Evolutionary conservation across 1,139 yeast genomes (phyloP), one percentile per base, ranked within the genome.

Genomic region (Saccharomycopsis hybrid): DNA sequence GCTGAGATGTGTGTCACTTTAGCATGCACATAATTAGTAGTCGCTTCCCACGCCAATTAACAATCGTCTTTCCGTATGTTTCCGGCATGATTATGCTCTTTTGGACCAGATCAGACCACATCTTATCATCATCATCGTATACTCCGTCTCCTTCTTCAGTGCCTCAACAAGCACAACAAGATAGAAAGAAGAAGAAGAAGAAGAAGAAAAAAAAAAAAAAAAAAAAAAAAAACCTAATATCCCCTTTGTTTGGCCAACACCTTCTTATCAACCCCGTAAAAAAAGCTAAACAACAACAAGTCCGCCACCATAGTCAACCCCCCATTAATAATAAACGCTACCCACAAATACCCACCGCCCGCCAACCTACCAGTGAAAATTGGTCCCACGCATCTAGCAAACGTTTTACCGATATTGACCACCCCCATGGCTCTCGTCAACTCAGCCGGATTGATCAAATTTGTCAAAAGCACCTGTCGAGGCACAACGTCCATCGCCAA

Each of bases 401-500:
- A 72, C 1, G 96, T 89, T 63, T 88, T 88, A 29, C 85, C 89
- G 38, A 88, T 82, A 60, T 88, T 88, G 3, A 88, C 95, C 2
- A 85, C 71, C 1, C 96, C 96, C 82, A 89, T 76, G 2, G 85
- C 92, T 58, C 74, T 77, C 3, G 95, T 80, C 44, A 89, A 68
- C 52, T 86, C 94, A 9, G 71, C 65, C 8, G 76, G 72, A 13
- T 74, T 74, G 49, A 89, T 80, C 24, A 87, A 70, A 2, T 86
- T 76, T 0, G 95, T 80, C 39, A 88, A 66, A 42, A 89, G 69
- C 3, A 88, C 78, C 64, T 88, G 96, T 49, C 97, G 74, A 5
- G 96, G 96, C 1, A 88, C 94, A 31, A 88, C 96, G 62, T 89
- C 97, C 92, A 88, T 87, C 8, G 54, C 77, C 2, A 81, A 72